Base-by-base conservation (phyloP, 352 stramenopile species). In the Thraustochytrium sp. region DNA sequence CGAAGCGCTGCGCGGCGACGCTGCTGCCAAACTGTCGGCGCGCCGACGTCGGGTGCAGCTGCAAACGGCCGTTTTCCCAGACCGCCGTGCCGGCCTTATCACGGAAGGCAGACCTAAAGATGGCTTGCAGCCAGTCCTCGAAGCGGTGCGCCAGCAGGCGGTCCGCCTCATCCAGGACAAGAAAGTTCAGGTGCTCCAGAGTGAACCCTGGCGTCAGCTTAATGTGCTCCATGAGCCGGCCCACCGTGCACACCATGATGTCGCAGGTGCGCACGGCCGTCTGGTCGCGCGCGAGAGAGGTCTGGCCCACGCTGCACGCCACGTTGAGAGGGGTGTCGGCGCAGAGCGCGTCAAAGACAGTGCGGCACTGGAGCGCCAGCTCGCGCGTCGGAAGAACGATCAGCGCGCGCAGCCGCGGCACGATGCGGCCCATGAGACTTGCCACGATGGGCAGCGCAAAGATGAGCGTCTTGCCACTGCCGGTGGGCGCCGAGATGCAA, bases 121-220 rank as follows among this genome's bases (percentile, higher is more conserved):
- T 92, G 86, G 96, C 94, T 16, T 89, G 85, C 59, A 98, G 96
- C 95, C 95, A 99, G 88, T 97, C 94, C 85, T 99, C 94, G 88
- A 99, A 99, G 65, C 91, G 94, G 89, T 99, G 94, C 85, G 95
- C 97, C 68, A 99, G 85, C 63, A 99, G 89, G 26, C 95, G 89
- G 87, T 99, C 97, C 0, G 95, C 96, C 89, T 99, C 97, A 82
- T 99, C 97, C 38, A 99, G 92, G 2, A 99, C 94, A 53, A 99
- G 90, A 85, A 97, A 97, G 86, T 94, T 89, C 63, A 99, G 87
- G 86, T 98, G 95, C 84, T 98, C 93, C 76, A 99, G 87, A 63
- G 94, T 98, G 83, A 99, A 99, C 46, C 95, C 96, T n/a, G 91
- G 93, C 26, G 96, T 99, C 8, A 84, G 40, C 85, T 98, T 92